Evolutionary conservation across 768 basidiomycete species (phyloP).

Genomic region (Solioccasus polychromus): DNA sequence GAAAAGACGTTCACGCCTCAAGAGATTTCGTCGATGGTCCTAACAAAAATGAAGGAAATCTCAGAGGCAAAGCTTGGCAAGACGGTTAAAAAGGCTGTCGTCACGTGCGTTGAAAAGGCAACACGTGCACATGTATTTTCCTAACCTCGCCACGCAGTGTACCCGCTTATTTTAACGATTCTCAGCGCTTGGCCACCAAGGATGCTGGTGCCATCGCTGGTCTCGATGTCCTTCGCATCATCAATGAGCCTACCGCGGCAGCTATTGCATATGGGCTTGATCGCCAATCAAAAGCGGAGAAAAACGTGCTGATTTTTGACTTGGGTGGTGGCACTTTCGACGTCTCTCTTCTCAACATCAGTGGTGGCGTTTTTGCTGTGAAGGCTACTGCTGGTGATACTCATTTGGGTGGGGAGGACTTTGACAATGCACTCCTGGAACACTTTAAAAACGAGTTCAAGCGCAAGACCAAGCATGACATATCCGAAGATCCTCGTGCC

Average conservation of each 20-base stretch:
- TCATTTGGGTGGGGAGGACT: slow-evolving; percentile 99
- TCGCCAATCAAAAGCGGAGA: slow-evolving; percentile 90
- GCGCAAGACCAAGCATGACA: slow-evolving; percentile 94
- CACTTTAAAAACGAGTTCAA: slow-evolving; percentile 99
- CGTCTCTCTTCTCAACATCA: slow-evolving; percentile 98
- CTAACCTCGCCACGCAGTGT: slow-evolving; percentile 47
- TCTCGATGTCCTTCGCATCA: slow-evolving; percentile 99
- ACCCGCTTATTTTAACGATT: slow-evolving; percentile 99
- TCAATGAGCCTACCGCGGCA: slow-evolving; percentile 99
- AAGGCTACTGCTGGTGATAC: slow-evolving; percentile 99
- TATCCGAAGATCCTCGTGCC: slow-evolving; percentile 95
- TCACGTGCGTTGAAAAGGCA: slow-evolving; percentile 68
- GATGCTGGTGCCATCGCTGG: slow-evolving; percentile 98
- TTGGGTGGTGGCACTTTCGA: slow-evolving; percentile 99
- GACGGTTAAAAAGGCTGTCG: slow-evolving; percentile 97
- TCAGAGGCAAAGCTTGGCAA: slow-evolving; percentile 99
- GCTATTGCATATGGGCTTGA: slow-evolving; percentile 99
- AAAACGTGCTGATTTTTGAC: slow-evolving; percentile 99
- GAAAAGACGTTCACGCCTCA: slow-evolving; percentile 96
- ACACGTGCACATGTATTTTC: neutral
- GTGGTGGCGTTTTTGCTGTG: slow-evolving; percentile 97
- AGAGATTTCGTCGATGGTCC: slow-evolving; percentile 99
- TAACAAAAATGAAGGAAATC: slow-evolving; percentile 99
- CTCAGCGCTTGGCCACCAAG: slow-evolving; percentile 98
- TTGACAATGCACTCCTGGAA: slow-evolving; percentile 96